Conservation (phyloP, 345 rosid genomes). For the Brassica carinata region DNA sequence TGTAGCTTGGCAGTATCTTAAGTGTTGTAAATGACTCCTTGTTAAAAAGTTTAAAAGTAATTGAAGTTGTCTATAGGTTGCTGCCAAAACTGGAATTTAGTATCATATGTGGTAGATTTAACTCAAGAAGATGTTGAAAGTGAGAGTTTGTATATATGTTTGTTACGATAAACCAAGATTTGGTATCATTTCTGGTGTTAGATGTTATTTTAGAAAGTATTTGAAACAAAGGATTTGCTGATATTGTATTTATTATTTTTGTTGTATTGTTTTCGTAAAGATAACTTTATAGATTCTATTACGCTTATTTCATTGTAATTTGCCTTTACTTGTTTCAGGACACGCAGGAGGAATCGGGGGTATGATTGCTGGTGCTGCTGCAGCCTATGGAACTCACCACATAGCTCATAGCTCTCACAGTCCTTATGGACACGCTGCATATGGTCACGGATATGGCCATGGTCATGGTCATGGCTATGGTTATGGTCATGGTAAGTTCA, state of each 20-base stretch:
- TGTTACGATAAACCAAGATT: neutral
- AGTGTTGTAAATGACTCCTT: neutral
- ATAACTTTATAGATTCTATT: neutral
- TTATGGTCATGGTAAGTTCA: conserved; percentile 47
- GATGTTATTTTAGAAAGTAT: neutral
- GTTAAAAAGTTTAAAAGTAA: neutral
- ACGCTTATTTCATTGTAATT: neutral
- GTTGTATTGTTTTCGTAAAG: neutral
- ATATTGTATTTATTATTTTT: neutral
- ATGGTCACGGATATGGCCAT: conserved; percentile 38
- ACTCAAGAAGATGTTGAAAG: neutral
- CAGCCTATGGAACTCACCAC: conserved; percentile 73
- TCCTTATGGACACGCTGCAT: conserved; percentile 37
- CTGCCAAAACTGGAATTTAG: neutral
- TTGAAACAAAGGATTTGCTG: neutral
- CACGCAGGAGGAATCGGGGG: conserved; percentile 72
- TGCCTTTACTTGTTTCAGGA: conserved; percentile 43
- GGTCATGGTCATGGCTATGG: conserved; percentile 32
- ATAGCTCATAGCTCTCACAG: conserved; percentile 47
- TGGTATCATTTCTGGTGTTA: neutral
- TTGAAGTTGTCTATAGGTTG: neutral
- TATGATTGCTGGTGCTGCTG: conserved; percentile 90
- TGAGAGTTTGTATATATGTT: neutral
- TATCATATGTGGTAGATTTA: neutral
- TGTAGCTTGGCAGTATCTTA: neutral